Evolutionary conservation across 2,329 filamentous ascomycete species (phyloP), one percentile per base, ranked within the genome.

Genomic region (Trichoderma sp.): DNA sequence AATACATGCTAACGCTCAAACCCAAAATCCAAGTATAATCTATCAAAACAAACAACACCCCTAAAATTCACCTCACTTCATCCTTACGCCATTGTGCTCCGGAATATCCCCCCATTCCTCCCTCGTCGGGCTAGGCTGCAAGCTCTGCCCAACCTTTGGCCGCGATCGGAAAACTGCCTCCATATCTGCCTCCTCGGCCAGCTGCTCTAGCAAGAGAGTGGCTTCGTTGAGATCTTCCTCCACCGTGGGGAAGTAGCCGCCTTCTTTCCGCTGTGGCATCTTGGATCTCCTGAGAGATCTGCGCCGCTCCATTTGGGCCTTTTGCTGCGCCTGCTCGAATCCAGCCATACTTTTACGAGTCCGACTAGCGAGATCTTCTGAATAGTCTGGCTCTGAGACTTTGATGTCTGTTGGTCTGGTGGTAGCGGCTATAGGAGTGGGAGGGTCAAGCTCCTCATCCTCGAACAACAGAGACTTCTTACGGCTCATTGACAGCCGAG

Each of bases 101-200:
- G 55, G 56, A 30, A 60, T 54, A 55, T 51, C 64, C 8, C n/a
- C 24, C 51, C 75, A 80, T 30, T 79, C 77, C 69, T 77, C 76
- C 69, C 77, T 81, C 6, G 76, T 79, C 2, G 86, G 86, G 67
- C 82, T 86, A 10, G 82, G 81, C 2, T 89, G 77, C 1, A 94
- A 93, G 77, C 93, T 97, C 13, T 87, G 87, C 72, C 90, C 90
- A 72, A 97, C 88, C 78, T 89, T 91, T 0, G 94, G 94, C 72
- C 94, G 81, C 71, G 92, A 94, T 80, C 90, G 92, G 77, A 97
- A 97, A 1, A 97, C 90, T 30, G 90, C 91, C 69, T 91, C 90
- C 78, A 93, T 91, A 70, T 96, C 93, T 72, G 93, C 89, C 66
- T 90, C 85, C 18, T 69, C 85, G 68, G 97, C 89, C 51, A 97